These are phyloP conservation scores for Saccharomycopsis capsularis DNA, from an alignment of 805 yeast genomes.

Conservation along the genomic window DNA sequence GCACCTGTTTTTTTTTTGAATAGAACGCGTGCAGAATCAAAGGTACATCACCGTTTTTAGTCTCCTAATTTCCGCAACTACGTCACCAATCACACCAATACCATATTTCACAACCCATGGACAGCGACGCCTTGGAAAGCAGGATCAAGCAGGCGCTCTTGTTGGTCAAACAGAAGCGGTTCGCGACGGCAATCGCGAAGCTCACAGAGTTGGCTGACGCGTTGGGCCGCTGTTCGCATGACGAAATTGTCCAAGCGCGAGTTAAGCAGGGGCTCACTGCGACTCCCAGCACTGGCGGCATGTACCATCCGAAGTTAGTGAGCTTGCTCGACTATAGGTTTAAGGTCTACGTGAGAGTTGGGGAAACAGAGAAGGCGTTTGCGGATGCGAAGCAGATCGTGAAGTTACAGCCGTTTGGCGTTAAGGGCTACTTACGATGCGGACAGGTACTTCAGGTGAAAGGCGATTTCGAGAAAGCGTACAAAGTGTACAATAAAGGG, in stretches of 20 bases:
- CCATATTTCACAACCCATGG: no score
- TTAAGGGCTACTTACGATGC: conserved; percentile 18
- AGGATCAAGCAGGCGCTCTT: background rate
- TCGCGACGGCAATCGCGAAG: background rate
- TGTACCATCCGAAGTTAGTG: conserved; percentile 17
- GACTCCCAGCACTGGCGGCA: conserved; percentile 1
- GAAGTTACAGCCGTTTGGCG: conserved; percentile 15
- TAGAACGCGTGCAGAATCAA: no score
- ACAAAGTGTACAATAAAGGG: conserved; percentile 9
- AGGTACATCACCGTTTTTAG: no score
- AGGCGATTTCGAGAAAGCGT: conserved; percentile 5
- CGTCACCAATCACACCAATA: no score
- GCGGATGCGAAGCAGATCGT: conserved; percentile 15
- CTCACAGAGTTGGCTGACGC: background rate
- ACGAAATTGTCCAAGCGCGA: conserved; percentile 10
- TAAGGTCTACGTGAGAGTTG: conserved; percentile 26
- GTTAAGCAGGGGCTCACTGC: conserved; percentile 11
- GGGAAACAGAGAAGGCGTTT: conserved; percentile 22
- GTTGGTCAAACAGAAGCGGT: conserved; percentile 7
- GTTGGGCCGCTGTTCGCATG: background rate
- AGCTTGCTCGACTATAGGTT: conserved; percentile 10
- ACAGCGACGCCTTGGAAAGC: background rate
- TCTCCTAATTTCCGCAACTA: no score
- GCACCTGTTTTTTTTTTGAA: no score
- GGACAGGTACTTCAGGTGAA: conserved; percentile 10